Evolutionary conservation across 2,329 filamentous ascomycete species (phyloP), one percentile per base, ranked within the genome.

Genomic region (Curvularia sp.): DNA sequence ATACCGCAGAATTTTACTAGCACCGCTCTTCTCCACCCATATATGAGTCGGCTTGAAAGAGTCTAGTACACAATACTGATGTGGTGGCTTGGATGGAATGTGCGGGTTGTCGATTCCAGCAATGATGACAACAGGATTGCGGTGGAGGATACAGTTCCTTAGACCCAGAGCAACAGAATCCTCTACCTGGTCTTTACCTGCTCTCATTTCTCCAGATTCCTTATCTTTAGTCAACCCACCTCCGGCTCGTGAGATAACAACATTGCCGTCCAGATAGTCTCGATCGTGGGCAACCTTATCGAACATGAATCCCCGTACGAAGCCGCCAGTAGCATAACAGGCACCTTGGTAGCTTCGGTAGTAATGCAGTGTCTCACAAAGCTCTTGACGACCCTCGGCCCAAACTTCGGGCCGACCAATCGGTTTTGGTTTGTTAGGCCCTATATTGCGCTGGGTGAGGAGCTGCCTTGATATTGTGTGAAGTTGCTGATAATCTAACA

Each of bases 41-140:
- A 92, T 79, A 48, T 89, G 79, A 0, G 88, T 89, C 12, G 90
- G 79, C 48, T 87, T 85, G 71, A 91, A 93, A 72, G 82, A 87
- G n/a, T 81, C 88, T 41, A 93, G 79, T 0, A 92, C 86, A 54
- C 84, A 87, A 66, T 87, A 92, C 0, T 82, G 77, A 56, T 88
- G 80, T 0, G 84, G 83, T 7, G 88, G 77, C 25, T 80, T 77
- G 1, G 80, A 81, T 0, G 80, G 79, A 18, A 83, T 79, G 21
- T 80, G 71, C 3, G 72, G 70, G 60, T 87, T 85, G 52, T 82
- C 73, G 15, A 82, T 72, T 1, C 89, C 87, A 82, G 74, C 73
- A 28, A 76, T 75, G 28, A 79, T 64, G 36, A 83, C 83, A 1
- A 92, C 73, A 0, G 87, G 82, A n/a, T 81, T 76, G 21, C 79